Base-by-base conservation (phyloP, 2,329 filamentous ascomycete species). In the Diaporthe ampelina region DNA sequence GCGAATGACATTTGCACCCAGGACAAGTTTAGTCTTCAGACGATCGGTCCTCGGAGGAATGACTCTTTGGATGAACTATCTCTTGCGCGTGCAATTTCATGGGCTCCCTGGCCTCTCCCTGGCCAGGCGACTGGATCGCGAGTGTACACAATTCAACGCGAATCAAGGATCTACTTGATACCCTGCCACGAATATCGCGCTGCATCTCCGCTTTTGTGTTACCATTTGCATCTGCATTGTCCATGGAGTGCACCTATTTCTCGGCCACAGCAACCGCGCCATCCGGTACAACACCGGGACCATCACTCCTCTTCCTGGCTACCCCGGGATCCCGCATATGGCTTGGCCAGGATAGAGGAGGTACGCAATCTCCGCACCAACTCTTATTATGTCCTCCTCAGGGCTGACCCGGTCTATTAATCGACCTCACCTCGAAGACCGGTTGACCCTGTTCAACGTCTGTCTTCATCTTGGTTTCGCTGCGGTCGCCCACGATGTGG, bases 291-390 rank as follows among this genome's bases (percentile, higher is more conserved):
- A 52, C 61, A 67, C 8, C 37, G 37, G 37, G 61, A 48, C 29
- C 43, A 67, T 67, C 61, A 67, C 61, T 67, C 21, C 61, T 50
- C 43, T 32, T 67, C 61, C 61, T 50, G 61, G 61, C 43, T 19
- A 50, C n/a, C 11, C 61, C 61, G 61, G 61, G 61, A 67, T 50
- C 26, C 26, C 43, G 61, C 43, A 67, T 26, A 67, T 67, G 29
- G 43, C 61, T 50, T 50, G 61, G 61, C 43, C 59, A 48, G 40
- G 61, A 50, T 32, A 21, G 19, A 50, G 26, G 29, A 67, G 26
- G 40, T n/a, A 32, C 3, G 48, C 11, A 67, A 43, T 67, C 61
- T 67, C 61, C 61, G 61, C 61, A 67, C 61, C 61, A 24, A 67
- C 29, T 37, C 5, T 67, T 67, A 29, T 50, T 24, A 32, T 50